A percentile compares a stretch with the other conserved stretches of the same genome.
Conservation (phyloP, 164 flowering plant genomes). For the Liquidambar formosana region DNA sequence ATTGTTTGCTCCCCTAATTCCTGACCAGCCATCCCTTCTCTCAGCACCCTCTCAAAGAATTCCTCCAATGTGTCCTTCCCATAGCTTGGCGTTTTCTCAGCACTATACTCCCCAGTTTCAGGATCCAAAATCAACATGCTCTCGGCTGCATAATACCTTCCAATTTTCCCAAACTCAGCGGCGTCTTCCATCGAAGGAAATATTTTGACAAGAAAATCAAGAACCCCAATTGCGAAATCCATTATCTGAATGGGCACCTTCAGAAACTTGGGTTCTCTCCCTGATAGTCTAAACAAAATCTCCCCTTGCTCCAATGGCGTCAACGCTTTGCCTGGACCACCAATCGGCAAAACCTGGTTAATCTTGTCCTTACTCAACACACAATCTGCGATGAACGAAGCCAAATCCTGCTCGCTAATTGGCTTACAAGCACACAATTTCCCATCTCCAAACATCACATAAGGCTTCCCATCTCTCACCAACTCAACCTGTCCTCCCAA, state of each 20-base stretch:
- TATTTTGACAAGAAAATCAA: slow-evolving; percentile 74
- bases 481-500: slow-evolving; percentile 94
- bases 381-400: slow-evolving; percentile 80
- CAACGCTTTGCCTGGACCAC: slow-evolving; percentile 89
- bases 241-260: slow-evolving; percentile 87
- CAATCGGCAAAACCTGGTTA: slow-evolving; percentile 75
- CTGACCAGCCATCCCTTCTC: slow-evolving; percentile 95
- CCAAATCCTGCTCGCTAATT: slow-evolving; percentile 89
- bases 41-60: slow-evolving; percentile 69
- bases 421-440: slow-evolving; percentile 91
- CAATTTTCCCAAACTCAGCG: slow-evolving; percentile 92
- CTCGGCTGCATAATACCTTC: slow-evolving; percentile 93
- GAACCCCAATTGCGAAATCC: slow-evolving; percentile 85
- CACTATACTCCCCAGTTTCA: slow-evolving; percentile 77
- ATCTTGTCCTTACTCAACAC: slow-evolving; percentile 68
- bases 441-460: slow-evolving; percentile 98
- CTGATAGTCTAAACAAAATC: slow-evolving; percentile 65
- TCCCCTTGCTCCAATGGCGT: slow-evolving; percentile 96
- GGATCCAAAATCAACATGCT: slow-evolving; percentile 87
- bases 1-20: slow-evolving; percentile 87
- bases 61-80: slow-evolving; percentile 91
- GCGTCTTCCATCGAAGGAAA: slow-evolving; percentile 86
- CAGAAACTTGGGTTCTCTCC: slow-evolving; percentile 82
- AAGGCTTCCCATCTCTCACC: slow-evolving; percentile 92
- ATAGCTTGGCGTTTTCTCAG: slow-evolving; percentile 85